These are phyloP conservation scores for Sporothrix pallida DNA, from an alignment of 2,329 filamentous ascomycete species.

Conservation along the genomic window DNA sequence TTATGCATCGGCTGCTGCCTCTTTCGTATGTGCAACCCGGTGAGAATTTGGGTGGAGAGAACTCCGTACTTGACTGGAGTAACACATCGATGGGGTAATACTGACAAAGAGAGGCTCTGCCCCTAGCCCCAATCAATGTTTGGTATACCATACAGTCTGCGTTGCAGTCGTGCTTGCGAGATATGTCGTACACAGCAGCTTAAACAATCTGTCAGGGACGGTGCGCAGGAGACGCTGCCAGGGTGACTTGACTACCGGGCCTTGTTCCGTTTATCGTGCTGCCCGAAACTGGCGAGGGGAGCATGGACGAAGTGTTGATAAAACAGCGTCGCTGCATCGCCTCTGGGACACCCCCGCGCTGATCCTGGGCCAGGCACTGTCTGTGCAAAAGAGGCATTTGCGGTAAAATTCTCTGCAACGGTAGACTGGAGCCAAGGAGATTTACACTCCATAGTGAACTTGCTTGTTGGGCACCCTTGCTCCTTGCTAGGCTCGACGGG, in stretches of 20 bases:
- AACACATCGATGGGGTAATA: too few species aligned
- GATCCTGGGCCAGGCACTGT: constrained; percentile 21
- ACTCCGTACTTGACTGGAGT: too few species aligned
- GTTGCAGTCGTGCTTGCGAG: neutral
- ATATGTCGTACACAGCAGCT: constrained; percentile 14
- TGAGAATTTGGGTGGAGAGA: neutral
- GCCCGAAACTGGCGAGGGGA: constrained; percentile 24
- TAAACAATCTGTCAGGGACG: neutral
- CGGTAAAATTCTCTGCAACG: constrained; percentile 16
- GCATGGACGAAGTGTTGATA: constrained; percentile 9
- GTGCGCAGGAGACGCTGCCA: neutral
- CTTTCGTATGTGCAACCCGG: constrained; percentile 13
- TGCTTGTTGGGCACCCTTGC: neutral
- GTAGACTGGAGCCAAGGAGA: neutral
- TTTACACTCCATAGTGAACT: constrained; percentile 2
- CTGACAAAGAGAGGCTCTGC: constrained; percentile 1
- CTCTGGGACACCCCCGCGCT: constrained; percentile 23
- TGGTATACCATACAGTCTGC: neutral
- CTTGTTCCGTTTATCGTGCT: constrained; percentile 21
- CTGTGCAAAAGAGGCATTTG: constrained; percentile 25
- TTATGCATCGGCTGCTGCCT: constrained; percentile 40
- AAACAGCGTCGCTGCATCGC: constrained; percentile 28
- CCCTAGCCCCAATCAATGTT: neutral
- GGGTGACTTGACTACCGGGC: constrained; percentile 16
- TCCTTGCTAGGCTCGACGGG: constrained; percentile 8